Percentiles rank a stretch among this genome's conserved stretches.
These are phyloP conservation scores for Aspergillus kassunensis DNA, from an alignment of 495 filamentous ascomycete genomes.

Conservation along the genomic window DNA sequence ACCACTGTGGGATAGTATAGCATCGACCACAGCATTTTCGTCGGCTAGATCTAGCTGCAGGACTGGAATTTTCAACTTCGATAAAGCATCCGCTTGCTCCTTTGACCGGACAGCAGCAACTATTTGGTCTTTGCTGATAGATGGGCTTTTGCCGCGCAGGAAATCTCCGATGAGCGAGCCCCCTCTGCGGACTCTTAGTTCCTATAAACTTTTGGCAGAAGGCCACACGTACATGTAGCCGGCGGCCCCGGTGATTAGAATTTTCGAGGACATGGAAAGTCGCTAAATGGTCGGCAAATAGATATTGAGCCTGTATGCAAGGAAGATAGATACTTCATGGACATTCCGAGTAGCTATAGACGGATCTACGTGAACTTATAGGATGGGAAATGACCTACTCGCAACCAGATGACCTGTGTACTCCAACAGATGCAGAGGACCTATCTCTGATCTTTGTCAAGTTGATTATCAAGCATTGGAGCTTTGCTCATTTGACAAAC, in stretches of 20 bases:
- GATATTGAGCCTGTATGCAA: neutral
- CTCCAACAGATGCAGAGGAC: neutral
- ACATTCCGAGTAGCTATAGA: neutral
- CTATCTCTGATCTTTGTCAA: neutral
- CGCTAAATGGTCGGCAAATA: neutral
- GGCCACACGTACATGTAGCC: neutral
- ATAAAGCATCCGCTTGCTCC: neutral
- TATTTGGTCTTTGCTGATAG: neutral
- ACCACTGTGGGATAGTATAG: neutral
- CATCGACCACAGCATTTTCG: neutral
- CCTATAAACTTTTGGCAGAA: neutral
- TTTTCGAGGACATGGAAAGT: neutral
- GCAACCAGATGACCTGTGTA: no score
- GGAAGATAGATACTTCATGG: neutral
- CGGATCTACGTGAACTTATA: neutral
- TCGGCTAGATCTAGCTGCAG: neutral
- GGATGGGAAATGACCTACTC: neutral
- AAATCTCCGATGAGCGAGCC: slow-evolving; percentile 1
- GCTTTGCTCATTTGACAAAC: neutral
- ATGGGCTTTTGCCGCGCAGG: neutral
- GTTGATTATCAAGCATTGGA: neutral
- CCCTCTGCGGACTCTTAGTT: neutral
- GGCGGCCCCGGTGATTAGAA: neutral
- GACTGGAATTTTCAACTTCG: neutral
- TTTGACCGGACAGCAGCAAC: neutral